Base-by-base conservation (phyloP, 75 land plant genomes). In the Pinus taeda region DNA sequence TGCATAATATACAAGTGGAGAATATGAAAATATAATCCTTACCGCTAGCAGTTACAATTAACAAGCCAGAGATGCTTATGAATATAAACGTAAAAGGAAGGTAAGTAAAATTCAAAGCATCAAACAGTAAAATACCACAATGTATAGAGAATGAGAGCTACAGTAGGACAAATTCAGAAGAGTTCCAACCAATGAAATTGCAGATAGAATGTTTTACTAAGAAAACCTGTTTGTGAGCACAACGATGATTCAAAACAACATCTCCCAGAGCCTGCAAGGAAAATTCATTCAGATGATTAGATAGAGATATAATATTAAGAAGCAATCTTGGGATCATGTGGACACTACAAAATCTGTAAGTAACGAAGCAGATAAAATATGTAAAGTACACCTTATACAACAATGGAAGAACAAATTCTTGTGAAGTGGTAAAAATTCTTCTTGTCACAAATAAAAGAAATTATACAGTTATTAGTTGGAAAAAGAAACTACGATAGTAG, bases 221-320 rank as follows among this genome's bases (percentile, higher is more conserved):
- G 49, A 22, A 45, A 37, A 90, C 92, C 85, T 91, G 92, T 60
- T 84, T 80, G 45, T 88, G 88, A n/a, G 94, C 94, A 84, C 94
- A 92, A 53, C 94, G 85, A 81, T 92, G 94, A 70, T 92, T 92
- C 20, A 92, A 71, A n/a, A 92, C 94, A 77, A 82, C 94, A 79
- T 92, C 94, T 42, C 94, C 94, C 74, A 92, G 72, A 20, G 85
- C 90, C 90, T 92, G 79, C 70, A 67, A 8, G 33, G 22, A 39
- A 74, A 60, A 75, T 15, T 36, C 21, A 69, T 69, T 69, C 22
- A 69, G 7, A 69, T 39, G 42, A 39, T 20, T 18, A 69, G 20
- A 69, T 6, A 18, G 21, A 69, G n/a, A 42, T 69, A 39, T 12
- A 69, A 69, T 39, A 69, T n/a, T 49, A 49, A 39, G 42, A 24